Evolutionary conservation across 148 eudicot species (phyloP).

Genomic region (Diospyros kaki): DNA sequence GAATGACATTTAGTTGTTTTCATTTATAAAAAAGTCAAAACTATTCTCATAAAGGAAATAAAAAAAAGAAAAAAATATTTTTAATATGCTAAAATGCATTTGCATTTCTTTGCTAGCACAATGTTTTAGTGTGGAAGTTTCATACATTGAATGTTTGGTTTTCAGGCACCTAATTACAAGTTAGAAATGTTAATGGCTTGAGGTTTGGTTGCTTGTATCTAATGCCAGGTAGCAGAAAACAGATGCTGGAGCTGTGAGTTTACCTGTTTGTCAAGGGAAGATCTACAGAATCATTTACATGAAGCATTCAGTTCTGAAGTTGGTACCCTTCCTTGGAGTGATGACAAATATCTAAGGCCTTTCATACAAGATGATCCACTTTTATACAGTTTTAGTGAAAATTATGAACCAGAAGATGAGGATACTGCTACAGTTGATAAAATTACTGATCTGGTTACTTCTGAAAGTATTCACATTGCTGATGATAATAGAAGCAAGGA

Average conservation of each 20-base stretch:
- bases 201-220: constrained; percentile 10
- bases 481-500: constrained; percentile 37
- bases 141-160: neutral
- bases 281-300: constrained; percentile 57
- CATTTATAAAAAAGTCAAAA: too few relatives aligned
- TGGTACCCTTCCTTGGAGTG: constrained; percentile 54
- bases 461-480: constrained; percentile 31
- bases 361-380: constrained; percentile 74
- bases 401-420: constrained; percentile 52
- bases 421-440: constrained; percentile 37
- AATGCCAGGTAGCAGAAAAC: constrained; percentile 56
- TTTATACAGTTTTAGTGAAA: constrained; percentile 72
- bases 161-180: neutral
- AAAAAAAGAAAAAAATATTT: neutral
- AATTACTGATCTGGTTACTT: constrained; percentile 28
- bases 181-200: neutral
- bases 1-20: too few relatives aligned
- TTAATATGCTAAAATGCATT: neutral
- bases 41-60: too few relatives aligned
- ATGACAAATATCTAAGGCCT: constrained; percentile 74
- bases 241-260: constrained; percentile 72
- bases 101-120: neutral
- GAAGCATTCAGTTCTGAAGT: constrained; percentile 23
- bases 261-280: constrained; percentile 40
- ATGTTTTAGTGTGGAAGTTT: neutral